phyloP scores from a whole-genome alignment of 2,329 filamentous ascomycete genomes.

The Endothia cerciana region DNA sequence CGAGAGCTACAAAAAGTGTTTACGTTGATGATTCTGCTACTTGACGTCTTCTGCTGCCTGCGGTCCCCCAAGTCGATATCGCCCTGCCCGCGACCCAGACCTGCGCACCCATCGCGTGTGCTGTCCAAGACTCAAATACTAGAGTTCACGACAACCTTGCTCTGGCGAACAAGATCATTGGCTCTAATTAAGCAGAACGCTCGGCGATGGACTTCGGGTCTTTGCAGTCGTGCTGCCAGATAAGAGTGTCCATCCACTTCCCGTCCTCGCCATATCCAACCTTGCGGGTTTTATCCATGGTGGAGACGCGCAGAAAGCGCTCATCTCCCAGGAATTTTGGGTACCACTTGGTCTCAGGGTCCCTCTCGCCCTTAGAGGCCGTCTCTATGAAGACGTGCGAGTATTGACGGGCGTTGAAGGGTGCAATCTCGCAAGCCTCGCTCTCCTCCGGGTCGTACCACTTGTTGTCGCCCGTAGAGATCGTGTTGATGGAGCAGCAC shows the following conservation, averaged over 20 bases:
- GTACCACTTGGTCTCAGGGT: conserved; percentile 24
- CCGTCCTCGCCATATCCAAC: conserved; percentile 4
- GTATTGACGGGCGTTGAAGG: conserved; percentile 18
- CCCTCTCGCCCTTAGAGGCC: conserved; percentile 16
- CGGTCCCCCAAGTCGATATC: neutral
- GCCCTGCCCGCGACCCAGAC: neutral
- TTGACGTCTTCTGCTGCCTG: neutral
- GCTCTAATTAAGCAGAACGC: neutral
- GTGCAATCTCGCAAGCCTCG: conserved; percentile 13
- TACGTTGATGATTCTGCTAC: neutral
- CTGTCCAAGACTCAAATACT: neutral
- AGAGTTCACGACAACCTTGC: neutral
- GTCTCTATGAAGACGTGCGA: conserved; percentile 23
- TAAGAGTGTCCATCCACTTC: conserved; percentile 19
- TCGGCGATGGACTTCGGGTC: conserved; percentile 1
- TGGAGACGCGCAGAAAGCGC: conserved; percentile 17
- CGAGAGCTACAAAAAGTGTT: neutral
- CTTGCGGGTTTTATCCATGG: conserved; percentile 24
- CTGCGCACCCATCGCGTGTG: neutral
- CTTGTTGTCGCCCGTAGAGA: conserved; percentile 4
- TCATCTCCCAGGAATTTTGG: conserved; percentile 18
- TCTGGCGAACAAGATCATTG: neutral
- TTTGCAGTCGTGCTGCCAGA: conserved; percentile 23
- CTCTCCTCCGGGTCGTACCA: conserved; percentile 11
- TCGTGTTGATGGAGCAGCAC: conserved; percentile 19